Evolutionary conservation across 768 basidiomycete genomes (phyloP).

Genomic region (Leccinum aurantiacum): DNA sequence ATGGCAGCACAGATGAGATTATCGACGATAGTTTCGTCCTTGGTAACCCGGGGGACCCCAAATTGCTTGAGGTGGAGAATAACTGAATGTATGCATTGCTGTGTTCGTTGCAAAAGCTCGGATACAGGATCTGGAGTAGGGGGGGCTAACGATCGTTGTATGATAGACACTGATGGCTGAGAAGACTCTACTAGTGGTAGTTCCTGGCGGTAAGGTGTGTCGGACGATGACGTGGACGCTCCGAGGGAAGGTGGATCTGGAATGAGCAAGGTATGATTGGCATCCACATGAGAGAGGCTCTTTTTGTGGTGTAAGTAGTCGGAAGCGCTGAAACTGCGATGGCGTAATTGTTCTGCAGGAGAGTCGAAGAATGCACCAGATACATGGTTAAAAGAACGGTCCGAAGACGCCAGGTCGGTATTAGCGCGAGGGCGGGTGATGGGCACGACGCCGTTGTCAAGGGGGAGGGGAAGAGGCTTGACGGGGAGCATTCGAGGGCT

Average conservation of each 20-base stretch:
- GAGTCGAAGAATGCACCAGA: constrained; percentile 11
- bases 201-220: constrained; percentile 9
- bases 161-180: constrained; percentile 1
- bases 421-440: constrained; percentile 25
- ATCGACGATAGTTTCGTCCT: constrained; percentile 60
- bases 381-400: constrained; percentile 8
- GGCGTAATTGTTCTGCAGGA: constrained; percentile 14
- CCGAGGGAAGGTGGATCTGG: constrained; percentile 10
- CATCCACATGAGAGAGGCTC: constrained; percentile 1
- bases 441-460: neutral
- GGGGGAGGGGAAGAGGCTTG: constrained; percentile 9
- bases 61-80: constrained; percentile 56
- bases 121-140: constrained; percentile 55
- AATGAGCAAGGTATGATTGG: neutral
- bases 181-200: neutral
- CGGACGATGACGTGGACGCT: constrained; percentile 2
- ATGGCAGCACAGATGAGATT: constrained; percentile 59
- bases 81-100: constrained; percentile 58
- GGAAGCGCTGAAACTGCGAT: constrained; percentile 19
- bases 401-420: constrained; percentile 20
- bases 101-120: constrained; percentile 57
- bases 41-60: constrained; percentile 44
- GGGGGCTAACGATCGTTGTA: constrained; percentile 54
- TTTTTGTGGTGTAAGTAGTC: constrained; percentile 4
- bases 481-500: neutral